Conservation (phyloP, 768 basidiomycete species). For the Panellus pusillus region DNA sequence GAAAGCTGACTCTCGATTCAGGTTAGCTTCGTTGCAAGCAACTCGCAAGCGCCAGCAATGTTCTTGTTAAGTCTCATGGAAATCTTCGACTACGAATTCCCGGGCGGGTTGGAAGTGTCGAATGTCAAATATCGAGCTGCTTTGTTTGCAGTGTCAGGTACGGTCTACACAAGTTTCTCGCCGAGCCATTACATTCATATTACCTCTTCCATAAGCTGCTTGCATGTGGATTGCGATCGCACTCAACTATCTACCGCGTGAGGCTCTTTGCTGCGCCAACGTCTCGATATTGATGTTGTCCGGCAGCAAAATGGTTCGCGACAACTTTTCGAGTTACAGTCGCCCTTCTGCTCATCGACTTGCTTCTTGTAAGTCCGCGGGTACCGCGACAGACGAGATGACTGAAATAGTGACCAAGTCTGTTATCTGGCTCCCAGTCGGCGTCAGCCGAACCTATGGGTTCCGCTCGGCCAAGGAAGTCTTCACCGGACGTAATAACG, state of each 20-base stretch:
- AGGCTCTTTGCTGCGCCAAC: background rate
- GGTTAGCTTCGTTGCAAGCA: background rate
- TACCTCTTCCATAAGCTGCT: background rate
- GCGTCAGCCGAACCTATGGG: background rate
- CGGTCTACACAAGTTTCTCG: too few species aligned
- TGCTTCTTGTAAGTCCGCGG: background rate
- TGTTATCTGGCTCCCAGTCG: constrained; percentile 1
- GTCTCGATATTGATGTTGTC: background rate
- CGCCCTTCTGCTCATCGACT: background rate
- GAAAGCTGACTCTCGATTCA: background rate
- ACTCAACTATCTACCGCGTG: background rate
- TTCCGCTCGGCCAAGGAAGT: background rate
- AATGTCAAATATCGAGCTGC: background rate
- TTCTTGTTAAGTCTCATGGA: background rate
- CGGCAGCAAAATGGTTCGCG: background rate
- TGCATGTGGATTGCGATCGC: background rate
- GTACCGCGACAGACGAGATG: background rate
- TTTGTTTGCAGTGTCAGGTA: background rate
- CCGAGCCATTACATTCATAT: too few species aligned
- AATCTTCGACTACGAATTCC: background rate
- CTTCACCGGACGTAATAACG: constrained; percentile 1
- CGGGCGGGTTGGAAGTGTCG: background rate
- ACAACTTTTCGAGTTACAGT: background rate
- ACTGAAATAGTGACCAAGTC: background rate
- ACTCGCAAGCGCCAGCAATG: background rate